Evolutionary conservation across 2,329 filamentous ascomycete genomes (phyloP), one percentile per base, ranked within the genome.

Genomic region (Beauveria sp.): DNA sequence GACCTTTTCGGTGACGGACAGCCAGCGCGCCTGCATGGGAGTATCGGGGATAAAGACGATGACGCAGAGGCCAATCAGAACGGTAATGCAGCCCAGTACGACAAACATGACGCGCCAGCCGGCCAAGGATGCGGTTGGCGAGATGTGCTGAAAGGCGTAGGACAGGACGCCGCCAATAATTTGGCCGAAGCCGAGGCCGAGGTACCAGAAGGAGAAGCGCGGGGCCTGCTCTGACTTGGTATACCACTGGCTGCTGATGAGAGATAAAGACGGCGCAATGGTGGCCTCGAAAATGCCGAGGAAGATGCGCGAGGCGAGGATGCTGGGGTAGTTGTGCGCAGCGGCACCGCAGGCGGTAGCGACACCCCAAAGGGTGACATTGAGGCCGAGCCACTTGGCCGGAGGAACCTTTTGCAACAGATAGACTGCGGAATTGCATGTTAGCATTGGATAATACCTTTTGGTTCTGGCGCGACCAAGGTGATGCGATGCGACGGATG

Each of bases 341-440:
- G 61, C 61, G 40, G 61, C 54, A 38, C 55, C 61, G 56, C 55
- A 59, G n/a, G 61, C 61, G 8, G 61, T 62, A 9, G 61, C 61
- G 45, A 62, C 45, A 40, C 61, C 81, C 81, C 82, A 85, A 63
- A 78, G 72, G 18, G 79, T 66, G 50, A 84, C 77, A 62, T 83
- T 84, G 47, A 73, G 62, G 8, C 77, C 82, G 2, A 86, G 73
- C 66, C 80, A 83, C 67, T 83, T 85, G 10, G 78, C 79, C 0
- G 80, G 77, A 10, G 83, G 82, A 8, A 84, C 73, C 28, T 75
- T 75, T 62, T 86, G 82, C n/a, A 86, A 75, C 18, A 85, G 72
- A 62, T 78, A 78, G 59, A 76, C 78, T 78, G 56, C 10, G 54
- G 16, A 16, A 12, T 22, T 20, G 2, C 20, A 9, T 26, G 24